phyloP scores from a whole-genome alignment of 2,329 filamentous ascomycete genomes.

The Pseudogymnoascus sp. region DNA sequence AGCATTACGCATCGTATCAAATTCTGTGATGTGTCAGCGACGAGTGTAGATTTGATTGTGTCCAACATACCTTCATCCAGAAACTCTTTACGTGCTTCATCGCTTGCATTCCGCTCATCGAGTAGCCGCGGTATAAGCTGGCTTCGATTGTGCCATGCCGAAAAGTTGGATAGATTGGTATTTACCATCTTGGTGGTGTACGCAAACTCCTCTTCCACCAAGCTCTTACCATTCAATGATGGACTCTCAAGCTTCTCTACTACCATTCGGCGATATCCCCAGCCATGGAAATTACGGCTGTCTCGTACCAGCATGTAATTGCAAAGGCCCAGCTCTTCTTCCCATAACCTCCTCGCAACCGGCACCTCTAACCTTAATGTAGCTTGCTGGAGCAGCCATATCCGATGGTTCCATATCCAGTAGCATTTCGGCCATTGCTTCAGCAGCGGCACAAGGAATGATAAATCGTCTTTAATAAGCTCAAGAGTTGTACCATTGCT shows the following conservation, averaged over 20 bases:
- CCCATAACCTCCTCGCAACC: constrained; percentile 63
- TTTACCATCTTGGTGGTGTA: constrained; percentile 88
- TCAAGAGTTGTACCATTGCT: constrained; percentile 45
- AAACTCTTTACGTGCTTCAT: constrained; percentile 55
- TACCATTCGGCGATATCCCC: constrained; percentile 79
- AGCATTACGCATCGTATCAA: constrained; percentile 66
- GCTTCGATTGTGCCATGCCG: constrained; percentile 88
- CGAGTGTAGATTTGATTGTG: neutral
- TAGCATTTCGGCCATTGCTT: constrained; percentile 92
- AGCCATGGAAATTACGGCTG: constrained; percentile 90
- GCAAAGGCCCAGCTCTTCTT: constrained; percentile 72
- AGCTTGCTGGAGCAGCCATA: constrained; percentile 72
- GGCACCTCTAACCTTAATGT: constrained; percentile 52
- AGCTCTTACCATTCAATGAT: constrained; percentile 45
- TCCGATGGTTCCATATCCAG: constrained; percentile 97
- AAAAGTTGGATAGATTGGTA: constrained; percentile 87
- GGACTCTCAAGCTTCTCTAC: constrained; percentile 64
- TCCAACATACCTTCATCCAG: constrained; percentile 55
- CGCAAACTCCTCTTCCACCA: constrained; percentile 73
- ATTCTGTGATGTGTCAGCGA: constrained; percentile 43
- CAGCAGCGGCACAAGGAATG: constrained; percentile 76
- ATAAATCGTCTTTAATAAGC: constrained; percentile 64
- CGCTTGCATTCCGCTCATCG: constrained; percentile 58
- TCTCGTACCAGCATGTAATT: constrained; percentile 84
- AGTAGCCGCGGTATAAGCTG: constrained; percentile 73